Base-by-base conservation (phyloP, 2,329 filamentous ascomycete species). In the Bipolaris gigantea region DNA sequence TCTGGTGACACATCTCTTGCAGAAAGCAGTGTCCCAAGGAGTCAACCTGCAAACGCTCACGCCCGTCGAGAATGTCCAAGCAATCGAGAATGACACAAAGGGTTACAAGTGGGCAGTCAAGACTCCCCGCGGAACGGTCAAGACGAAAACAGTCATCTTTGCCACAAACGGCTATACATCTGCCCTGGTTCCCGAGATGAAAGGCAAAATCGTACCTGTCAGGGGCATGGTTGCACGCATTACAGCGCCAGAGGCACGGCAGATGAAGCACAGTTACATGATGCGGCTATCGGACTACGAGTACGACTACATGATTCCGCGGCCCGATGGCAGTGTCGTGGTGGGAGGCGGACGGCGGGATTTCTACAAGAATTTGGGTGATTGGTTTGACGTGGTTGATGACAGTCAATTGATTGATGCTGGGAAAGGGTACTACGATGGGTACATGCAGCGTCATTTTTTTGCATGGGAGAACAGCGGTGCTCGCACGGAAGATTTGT, bases 231-330 rank as follows among this genome's bases (percentile, higher is more conserved):
- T 57, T 11, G 52, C 49, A 13, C 55, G 34, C 1, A 25, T 60
- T 3, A 49, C 25, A n/a, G 49, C 51, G n/a, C 32, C 30, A 34
- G 43, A 50, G n/a, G 46, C 48, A 39, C 59, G 57, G 18, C 50
- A 46, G 7, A 43, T 62, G 36, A 56, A 55, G 18, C 56, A 63
- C 36, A 62, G 59, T 41, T 65, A 63, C 30, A 63, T 61, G 50
- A 55, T 89, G 71, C 71, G 83, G 16, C 80, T 82, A 18, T 71
- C 70, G 16, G 60, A 69, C 6, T 69, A 78, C 15, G 79, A 83
- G 48, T 86, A 89, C 55, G 71, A 73, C 46, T 81, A 81, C 43
- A 67, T 79, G 9, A 78, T 79, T 41, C 75, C 75, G 11, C 74
- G 79, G 0, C 51, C 51, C 7, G 51, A 54, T 30, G 51, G 51